phyloP scores from a whole-genome alignment of 768 basidiomycete species.

The Podaxis pistillaris region DNA sequence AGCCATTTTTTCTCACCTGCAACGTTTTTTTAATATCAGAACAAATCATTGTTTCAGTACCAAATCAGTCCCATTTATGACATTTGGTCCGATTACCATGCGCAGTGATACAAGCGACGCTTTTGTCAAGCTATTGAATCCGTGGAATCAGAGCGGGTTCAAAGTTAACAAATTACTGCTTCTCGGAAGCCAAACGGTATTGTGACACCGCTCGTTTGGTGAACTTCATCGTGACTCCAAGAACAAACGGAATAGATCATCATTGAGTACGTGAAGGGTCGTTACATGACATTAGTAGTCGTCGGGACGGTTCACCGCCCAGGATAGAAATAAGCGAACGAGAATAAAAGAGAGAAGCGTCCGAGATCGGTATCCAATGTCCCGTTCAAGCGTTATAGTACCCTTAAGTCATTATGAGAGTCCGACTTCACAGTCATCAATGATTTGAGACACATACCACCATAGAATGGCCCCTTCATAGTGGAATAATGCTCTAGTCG shows the following conservation, averaged over 20 bases:
- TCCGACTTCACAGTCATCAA: constrained; percentile 17
- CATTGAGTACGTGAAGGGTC: constrained; percentile 12
- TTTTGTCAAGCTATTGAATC: constrained; percentile 9
- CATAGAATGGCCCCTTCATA: constrained; percentile 62
- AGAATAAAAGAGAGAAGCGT: constrained; percentile 25
- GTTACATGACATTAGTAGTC: constrained; percentile 8
- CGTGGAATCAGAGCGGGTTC: constrained; percentile 13
- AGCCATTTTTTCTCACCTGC: constrained; percentile 29
- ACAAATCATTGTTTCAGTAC: constrained; percentile 10
- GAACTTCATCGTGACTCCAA: background rate
- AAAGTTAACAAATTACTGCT: background rate
- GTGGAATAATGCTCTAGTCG: constrained; percentile 63
- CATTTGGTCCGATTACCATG: constrained; percentile 24
- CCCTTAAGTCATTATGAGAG: constrained; percentile 31
- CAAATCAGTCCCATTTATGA: constrained; percentile 15
- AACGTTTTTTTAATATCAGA: constrained; percentile 50
- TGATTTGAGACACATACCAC: constrained; percentile 39
- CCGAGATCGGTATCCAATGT: constrained; percentile 15
- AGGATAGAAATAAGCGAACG: constrained; percentile 24
- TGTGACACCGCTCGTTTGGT: constrained; percentile 9
- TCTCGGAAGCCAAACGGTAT: constrained; percentile 10
- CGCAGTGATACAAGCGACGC: constrained; percentile 16
- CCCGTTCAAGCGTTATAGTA: constrained; percentile 51
- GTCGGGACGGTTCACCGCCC: constrained; percentile 10
- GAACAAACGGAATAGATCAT: constrained; percentile 11